These are phyloP conservation scores for Prillingera fragicola DNA, from an alignment of 1,284 basidiomycete species.

Conservation along the genomic window DNA sequence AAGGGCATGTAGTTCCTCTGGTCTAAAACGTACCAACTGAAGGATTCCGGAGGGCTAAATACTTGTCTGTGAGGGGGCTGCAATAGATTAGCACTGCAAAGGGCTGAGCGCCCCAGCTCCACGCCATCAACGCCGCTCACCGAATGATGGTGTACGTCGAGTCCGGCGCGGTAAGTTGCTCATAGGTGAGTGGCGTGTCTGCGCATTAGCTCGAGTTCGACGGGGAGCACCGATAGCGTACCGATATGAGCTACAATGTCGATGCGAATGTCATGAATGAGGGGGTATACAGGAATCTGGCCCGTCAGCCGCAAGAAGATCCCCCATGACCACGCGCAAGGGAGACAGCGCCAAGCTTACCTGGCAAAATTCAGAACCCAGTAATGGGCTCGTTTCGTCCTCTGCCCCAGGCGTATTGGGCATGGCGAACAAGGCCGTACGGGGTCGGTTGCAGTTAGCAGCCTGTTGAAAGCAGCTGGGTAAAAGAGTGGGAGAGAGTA, in stretches of 20 bases:
- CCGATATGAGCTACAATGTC: conserved; percentile 48
- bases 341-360: no score
- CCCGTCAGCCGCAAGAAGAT: background rate
- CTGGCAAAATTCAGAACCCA: conserved; percentile 17
- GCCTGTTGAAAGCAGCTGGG: no score
- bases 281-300: conserved; percentile 39
- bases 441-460: no score
- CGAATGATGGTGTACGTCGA: conserved; percentile 75
- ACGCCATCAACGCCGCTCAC: no score
- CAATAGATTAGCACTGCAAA: background rate
- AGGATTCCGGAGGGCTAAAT: conserved; percentile 42
- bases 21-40: conserved; percentile 35
- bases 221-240: no score
- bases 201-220: background rate
- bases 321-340: background rate
- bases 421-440: no score
- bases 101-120: no score
- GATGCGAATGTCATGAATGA: conserved; percentile 47
- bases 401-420: no score
- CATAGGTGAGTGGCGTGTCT: conserved; percentile 72
- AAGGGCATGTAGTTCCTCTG: no score
- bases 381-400: conserved; percentile 34
- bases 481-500: no score
- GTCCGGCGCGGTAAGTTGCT: conserved; percentile 73
- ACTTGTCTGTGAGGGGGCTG: conserved; percentile 47